phyloP scores from a whole-genome alignment of 495 filamentous ascomycete species.

The Daldinia decipiens region DNA sequence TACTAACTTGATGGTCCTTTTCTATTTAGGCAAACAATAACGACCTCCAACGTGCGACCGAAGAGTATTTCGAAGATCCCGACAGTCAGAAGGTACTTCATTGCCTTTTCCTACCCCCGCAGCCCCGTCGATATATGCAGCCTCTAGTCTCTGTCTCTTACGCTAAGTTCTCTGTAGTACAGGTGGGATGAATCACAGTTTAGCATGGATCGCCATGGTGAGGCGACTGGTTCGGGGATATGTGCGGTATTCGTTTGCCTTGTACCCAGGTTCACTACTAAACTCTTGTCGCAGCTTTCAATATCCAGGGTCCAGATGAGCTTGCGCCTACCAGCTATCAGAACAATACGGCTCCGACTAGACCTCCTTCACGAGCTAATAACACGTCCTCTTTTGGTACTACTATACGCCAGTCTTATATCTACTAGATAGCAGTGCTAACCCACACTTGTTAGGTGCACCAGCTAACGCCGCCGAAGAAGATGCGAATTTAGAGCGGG shows the following conservation, averaged over 20 bases:
- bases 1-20: constrained; percentile 10
- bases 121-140: neutral
- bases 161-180: constrained; percentile 49
- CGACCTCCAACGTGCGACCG: constrained; percentile 55
- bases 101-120: neutral
- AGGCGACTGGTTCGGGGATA: constrained; percentile 44
- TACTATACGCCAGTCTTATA: neutral
- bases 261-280: constrained; percentile 17
- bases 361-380: constrained; percentile 74
- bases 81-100: constrained; percentile 50
- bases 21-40: constrained; percentile 54
- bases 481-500: constrained; percentile 65
- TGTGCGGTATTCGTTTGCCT: constrained; percentile 38
- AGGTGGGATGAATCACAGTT: constrained; percentile 62
- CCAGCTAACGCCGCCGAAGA: constrained; percentile 60
- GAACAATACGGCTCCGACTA: constrained; percentile 66
- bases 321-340: constrained; percentile 50
- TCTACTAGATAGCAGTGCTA: constrained; percentile 26
- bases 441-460: constrained; percentile 48
- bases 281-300: constrained; percentile 58
- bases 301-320: constrained; percentile 65
- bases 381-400: constrained; percentile 57
- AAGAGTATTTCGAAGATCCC: constrained; percentile 57
- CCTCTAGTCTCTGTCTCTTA: neutral
- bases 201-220: constrained; percentile 57